A percentile compares a stretch with the other conserved stretches of the same genome.
phyloP scores from a whole-genome alignment of 176 grass and related monocot species.

The Oropetium thomaeum region DNA sequence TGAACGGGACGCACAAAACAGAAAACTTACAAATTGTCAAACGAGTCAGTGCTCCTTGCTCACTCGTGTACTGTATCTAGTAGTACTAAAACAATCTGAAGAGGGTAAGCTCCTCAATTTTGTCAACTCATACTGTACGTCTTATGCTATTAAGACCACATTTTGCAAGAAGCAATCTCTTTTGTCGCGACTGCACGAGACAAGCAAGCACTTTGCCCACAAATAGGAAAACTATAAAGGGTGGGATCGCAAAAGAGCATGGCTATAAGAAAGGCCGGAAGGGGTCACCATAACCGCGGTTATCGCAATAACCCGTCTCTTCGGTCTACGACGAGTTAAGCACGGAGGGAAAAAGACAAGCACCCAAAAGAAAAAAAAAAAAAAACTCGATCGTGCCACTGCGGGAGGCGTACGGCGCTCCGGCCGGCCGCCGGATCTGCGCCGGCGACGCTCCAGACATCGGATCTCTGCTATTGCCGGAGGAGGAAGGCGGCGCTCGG shows the following conservation, averaged over 20 bases:
- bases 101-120: background rate
- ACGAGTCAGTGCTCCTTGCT: background rate
- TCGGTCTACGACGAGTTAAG: constrained; percentile 36
- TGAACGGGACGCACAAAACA: no score
- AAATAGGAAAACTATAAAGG: background rate
- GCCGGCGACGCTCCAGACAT: background rate
- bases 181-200: constrained; percentile 24
- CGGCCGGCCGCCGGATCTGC: constrained; percentile 36
- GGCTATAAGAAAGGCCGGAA: constrained; percentile 26
- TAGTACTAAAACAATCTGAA: background rate
- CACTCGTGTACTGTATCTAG: no score
- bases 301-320: constrained; percentile 62
- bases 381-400: background rate
- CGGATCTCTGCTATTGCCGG: constrained; percentile 22
- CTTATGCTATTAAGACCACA: background rate
- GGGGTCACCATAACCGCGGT: constrained; percentile 46
- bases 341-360: constrained; percentile 12
- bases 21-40: background rate
- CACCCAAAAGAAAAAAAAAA: background rate
- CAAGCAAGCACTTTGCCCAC: background rate
- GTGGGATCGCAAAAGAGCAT: background rate
- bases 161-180: background rate
- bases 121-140: background rate
- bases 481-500: constrained; percentile 23
- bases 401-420: constrained; percentile 39